These are phyloP conservation scores for Tolypocladium guangdongense DNA, from an alignment of 2,329 filamentous ascomycete species.

Conservation along the genomic window DNA sequence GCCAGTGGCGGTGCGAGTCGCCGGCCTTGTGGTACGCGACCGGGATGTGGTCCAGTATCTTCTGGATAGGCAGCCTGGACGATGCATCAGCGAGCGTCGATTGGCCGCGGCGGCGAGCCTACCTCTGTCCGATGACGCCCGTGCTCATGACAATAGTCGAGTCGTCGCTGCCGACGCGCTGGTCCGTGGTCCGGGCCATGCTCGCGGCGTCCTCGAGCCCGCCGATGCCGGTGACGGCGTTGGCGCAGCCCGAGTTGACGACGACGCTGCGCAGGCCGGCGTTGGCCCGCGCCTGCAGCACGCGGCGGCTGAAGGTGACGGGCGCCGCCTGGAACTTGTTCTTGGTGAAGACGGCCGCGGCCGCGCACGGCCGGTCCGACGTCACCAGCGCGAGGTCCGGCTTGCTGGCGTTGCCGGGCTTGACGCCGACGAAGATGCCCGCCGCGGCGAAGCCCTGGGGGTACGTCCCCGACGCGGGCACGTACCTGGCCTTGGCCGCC, in stretches of 20 bases:
- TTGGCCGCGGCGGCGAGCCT: slow-evolving; percentile 8
- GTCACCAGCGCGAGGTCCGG: slow-evolving; percentile 84
- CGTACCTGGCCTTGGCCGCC: slow-evolving; percentile 77
- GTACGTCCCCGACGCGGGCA: slow-evolving; percentile 76
- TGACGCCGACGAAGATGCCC: slow-evolving; percentile 85
- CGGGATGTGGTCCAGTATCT: slow-evolving; percentile 77
- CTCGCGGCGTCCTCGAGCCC: slow-evolving; percentile 77
- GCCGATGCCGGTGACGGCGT: slow-evolving; percentile 87
- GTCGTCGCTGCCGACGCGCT: slow-evolving; percentile 36
- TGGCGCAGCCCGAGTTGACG: slow-evolving; percentile 92
- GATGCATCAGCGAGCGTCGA: slow-evolving; percentile 5
- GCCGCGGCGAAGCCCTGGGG: slow-evolving; percentile 82
- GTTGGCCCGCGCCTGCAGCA: slow-evolving; percentile 56
- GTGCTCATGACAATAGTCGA: slow-evolving; percentile 95
- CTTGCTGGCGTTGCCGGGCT: slow-evolving; percentile 81
- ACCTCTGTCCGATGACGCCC: slow-evolving; percentile 91
- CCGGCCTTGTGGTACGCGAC: slow-evolving; percentile 62
- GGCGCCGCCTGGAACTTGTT: slow-evolving; percentile 98
- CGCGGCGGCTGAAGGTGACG: slow-evolving; percentile 70
- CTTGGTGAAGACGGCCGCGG: slow-evolving; percentile 89
- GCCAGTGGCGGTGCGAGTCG: slow-evolving; percentile 73
- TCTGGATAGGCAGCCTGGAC: slow-evolving; percentile 70
- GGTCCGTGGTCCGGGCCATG: slow-evolving; percentile 74
- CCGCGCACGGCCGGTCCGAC: slow-evolving; percentile 76
- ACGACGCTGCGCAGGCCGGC: slow-evolving; percentile 69